phyloP scores from a whole-genome alignment of 2,329 filamentous ascomycete species.

The Myriosclerotinia duriaeana region DNA sequence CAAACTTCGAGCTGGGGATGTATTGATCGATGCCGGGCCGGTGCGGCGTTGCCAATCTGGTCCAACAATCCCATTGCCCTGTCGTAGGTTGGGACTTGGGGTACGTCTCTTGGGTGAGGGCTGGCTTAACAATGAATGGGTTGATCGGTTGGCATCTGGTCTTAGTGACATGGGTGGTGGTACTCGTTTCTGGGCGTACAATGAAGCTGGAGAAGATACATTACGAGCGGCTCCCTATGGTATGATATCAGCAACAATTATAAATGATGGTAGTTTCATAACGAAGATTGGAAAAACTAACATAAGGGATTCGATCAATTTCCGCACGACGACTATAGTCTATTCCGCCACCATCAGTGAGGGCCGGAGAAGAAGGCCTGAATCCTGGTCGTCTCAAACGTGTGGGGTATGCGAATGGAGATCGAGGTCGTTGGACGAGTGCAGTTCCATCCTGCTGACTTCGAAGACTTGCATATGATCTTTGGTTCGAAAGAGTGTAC shows the following conservation, averaged over 20 bases:
- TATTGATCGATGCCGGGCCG: constrained; percentile 32
- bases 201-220: constrained; percentile 38
- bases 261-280: no score
- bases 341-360: constrained; percentile 39
- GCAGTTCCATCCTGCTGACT: constrained; percentile 46
- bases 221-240: constrained; percentile 31
- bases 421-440: constrained; percentile 53
- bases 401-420: constrained; percentile 59
- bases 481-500: constrained; percentile 47
- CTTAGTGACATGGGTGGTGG: constrained; percentile 34
- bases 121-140: constrained; percentile 35
- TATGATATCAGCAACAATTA: constrained; percentile 8
- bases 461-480: constrained; percentile 50
- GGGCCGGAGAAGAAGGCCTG: constrained; percentile 40
- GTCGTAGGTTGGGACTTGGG: constrained; percentile 32
- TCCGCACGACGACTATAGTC: constrained; percentile 41
- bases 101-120: constrained; percentile 35
- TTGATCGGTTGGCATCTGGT: constrained; percentile 38
- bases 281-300: constrained; percentile 27
- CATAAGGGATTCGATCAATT: constrained; percentile 37
- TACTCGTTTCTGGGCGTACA: constrained; percentile 37
- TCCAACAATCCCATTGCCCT: constrained; percentile 26
- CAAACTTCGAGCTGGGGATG: constrained; percentile 38
- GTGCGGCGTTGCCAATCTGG: constrained; percentile 33
- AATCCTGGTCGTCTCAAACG: constrained; percentile 55